These are phyloP conservation scores for Neurospora discreta DNA, from an alignment of 495 filamentous ascomycete genomes.

Conservation along the genomic window DNA sequence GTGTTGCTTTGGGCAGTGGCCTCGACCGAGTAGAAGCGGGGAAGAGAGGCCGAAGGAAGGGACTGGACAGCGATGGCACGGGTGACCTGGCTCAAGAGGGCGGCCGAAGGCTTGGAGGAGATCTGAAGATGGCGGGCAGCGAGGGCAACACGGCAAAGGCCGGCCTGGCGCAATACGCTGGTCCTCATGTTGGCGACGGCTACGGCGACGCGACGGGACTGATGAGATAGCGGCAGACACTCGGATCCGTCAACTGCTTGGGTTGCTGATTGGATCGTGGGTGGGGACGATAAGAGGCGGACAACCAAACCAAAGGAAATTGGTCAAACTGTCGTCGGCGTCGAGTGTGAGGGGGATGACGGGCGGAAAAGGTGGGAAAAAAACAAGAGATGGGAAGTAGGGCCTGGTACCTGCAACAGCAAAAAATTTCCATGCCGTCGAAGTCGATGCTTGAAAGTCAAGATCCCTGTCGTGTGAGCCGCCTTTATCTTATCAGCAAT, in stretches of 20 bases:
- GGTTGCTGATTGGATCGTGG: background rate
- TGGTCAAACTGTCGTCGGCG: background rate
- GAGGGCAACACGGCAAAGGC: slow-evolving; percentile 16
- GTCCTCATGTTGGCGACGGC: slow-evolving; percentile 18
- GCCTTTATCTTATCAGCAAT: background rate
- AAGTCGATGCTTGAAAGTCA: background rate
- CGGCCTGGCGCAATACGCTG: slow-evolving; percentile 19
- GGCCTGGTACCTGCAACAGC: slow-evolving; percentile 3
- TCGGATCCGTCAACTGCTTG: background rate
- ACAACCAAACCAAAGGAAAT: background rate
- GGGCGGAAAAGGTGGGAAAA: background rate
- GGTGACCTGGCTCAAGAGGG: slow-evolving; percentile 8
- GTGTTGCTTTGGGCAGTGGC: slow-evolving; percentile 13
- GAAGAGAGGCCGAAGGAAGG: slow-evolving; percentile 10
- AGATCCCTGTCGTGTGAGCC: background rate
- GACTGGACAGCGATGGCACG: slow-evolving; percentile 3
- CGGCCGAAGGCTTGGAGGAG: slow-evolving; percentile 11
- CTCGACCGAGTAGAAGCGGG: slow-evolving; percentile 30
- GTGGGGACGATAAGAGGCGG: background rate
- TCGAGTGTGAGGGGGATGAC: background rate
- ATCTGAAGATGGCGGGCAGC: slow-evolving; percentile 15
- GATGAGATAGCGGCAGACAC: background rate
- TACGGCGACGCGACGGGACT: background rate
- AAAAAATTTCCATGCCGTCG: background rate
- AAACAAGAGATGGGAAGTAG: slow-evolving; percentile 4